Evolutionary conservation across 2,329 filamentous ascomycete species (phyloP), one percentile per base, ranked within the genome.

Genomic region (Colletotrichum coccodes): DNA sequence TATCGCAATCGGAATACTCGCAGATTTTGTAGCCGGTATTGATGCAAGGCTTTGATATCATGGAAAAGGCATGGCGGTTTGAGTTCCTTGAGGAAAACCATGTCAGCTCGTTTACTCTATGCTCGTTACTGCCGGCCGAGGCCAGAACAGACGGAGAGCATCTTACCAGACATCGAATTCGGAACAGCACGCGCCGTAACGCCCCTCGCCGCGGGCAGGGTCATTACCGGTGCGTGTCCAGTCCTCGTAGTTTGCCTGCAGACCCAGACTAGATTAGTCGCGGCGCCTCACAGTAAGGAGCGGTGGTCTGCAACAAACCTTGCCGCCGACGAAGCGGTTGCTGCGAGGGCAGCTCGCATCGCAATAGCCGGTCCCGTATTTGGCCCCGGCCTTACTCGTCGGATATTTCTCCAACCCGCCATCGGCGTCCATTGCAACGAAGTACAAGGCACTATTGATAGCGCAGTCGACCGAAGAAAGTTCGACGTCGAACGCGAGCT

Each of bases 401-500:
- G 78, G 68, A 72, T 81, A 83, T 71, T 80, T 82, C 73, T 72
- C 71, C 75, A 80, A 74, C 30, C 85, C 86, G 67, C 86, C 86
- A 61, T 87, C 84, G 28, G 80, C 78, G 8, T 86, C 83, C 87
- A 89, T 89, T 70, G 83, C 79, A 18, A 86, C 82, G 56, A 88
- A 84, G 79, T 91, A 91, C 42, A 92, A 78, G 32, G 90, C 90
- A 60, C 88, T 88, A 78, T 92, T 92, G 70, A 92, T 78, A 60
- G 91, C 90, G 73, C 91, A 92, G 38, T 74, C 85, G 30, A 91
- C 82, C 64, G 85, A 85, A 32, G 88, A 90, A 34, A 91, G 84
- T 74, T 92, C 90, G 18, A 91, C 89, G 64, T 91, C 89, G 65
- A 92, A 91, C 40, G 87, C 86, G 74, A 92, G 87, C 77, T 92